These are phyloP conservation scores for Heritiera littoralis DNA, from an alignment of 345 rosid species.

Conservation along the genomic window DNA sequence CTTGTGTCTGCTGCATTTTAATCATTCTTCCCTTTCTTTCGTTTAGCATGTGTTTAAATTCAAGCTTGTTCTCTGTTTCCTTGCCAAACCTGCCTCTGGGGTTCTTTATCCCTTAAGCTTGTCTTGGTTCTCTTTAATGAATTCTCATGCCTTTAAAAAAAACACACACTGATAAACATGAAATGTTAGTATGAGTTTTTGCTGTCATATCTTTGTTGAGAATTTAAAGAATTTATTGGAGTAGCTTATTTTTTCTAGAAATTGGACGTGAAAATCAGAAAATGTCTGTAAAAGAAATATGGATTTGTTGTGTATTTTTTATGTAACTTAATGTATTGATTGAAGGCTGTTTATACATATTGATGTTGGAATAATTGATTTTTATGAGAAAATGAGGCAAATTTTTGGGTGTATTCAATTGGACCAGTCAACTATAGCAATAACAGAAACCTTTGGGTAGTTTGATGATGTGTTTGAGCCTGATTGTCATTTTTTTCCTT, in stretches of 20 bases:
- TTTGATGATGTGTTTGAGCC: conserved; percentile 74
- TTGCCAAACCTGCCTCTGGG: too few relatives aligned
- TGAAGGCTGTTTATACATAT: conserved; percentile 5
- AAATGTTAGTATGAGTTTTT: not conserved
- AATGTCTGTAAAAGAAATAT: too few relatives aligned
- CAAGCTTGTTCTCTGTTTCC: too few relatives aligned
- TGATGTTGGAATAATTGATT: conserved; percentile 6
- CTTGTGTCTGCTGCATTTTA: too few relatives aligned
- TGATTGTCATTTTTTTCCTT: conserved; percentile 81
- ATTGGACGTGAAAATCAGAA: not conserved
- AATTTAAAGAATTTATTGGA: not conserved
- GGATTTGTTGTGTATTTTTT: not conserved
- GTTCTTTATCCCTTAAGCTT: too few relatives aligned
- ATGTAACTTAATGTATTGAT: not conserved
- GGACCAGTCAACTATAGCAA: conserved; percentile 74
- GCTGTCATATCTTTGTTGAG: not conserved
- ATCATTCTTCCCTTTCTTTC: too few relatives aligned
- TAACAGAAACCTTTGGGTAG: conserved; percentile 74
- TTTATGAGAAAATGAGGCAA: conserved; percentile 20
- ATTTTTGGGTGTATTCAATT: conserved; percentile 65
- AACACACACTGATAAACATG: too few relatives aligned
- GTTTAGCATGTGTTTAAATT: too few relatives aligned
- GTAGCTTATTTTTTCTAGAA: not conserved
- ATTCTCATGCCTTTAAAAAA: too few relatives aligned
- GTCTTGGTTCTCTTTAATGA: too few relatives aligned